phyloP scores from a whole-genome alignment of 78 protist genomes.

The Tieghemostelium lacteum region DNA sequence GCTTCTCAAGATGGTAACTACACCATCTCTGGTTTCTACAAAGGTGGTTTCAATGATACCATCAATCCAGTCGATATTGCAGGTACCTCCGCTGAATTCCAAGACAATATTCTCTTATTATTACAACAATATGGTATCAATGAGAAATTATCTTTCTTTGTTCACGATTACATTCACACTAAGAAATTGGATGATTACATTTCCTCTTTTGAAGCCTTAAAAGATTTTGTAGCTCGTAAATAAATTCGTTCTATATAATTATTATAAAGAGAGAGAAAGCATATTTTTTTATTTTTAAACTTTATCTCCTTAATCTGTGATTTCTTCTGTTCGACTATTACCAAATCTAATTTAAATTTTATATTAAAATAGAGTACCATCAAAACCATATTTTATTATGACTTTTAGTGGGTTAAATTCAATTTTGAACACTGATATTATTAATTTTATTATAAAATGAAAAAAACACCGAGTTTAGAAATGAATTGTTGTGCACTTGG shows the following conservation, averaged over 20 bases:
- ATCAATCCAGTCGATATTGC: constrained; percentile 66
- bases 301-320: not conserved
- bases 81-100: constrained; percentile 63
- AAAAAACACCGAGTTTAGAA: too few species aligned
- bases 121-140: constrained; percentile 69
- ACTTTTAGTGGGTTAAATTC: too few species aligned
- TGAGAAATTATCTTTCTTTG: constrained; percentile 60
- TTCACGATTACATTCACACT: constrained; percentile 68
- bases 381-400: too few species aligned
- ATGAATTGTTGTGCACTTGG: too few species aligned
- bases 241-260: constrained; percentile 4
- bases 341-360: not conserved
- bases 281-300: not conserved
- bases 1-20: constrained; percentile 67
- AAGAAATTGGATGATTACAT: constrained; percentile 53
- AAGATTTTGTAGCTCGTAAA: constrained; percentile 33
- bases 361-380: not conserved
- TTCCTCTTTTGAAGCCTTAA: constrained; percentile 59
- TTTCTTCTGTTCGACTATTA: not conserved
- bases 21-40: constrained; percentile 74
- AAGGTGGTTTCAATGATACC: constrained; percentile 47
- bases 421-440: too few species aligned
- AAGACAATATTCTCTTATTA: constrained; percentile 52
- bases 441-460: too few species aligned
- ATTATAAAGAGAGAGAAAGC: not conserved